phyloP scores from a whole-genome alignment of 75 land plant species.

The Ceratopteris richardii region DNA sequence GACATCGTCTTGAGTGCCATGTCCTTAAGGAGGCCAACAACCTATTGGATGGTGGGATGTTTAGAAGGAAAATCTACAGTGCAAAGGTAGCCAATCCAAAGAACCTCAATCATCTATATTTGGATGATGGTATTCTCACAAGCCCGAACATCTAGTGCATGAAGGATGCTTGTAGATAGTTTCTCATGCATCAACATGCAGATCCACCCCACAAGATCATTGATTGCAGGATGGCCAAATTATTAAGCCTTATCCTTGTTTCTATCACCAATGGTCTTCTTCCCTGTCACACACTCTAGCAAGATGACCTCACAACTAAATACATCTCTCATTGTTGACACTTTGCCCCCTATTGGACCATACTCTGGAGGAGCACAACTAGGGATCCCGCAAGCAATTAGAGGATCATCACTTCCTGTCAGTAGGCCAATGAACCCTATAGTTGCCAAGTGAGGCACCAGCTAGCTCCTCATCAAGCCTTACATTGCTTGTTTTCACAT shows the following conservation, averaged over 20 bases:
- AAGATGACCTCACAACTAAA: constrained; percentile 51
- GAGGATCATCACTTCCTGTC: constrained; percentile 1
- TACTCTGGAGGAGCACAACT: constrained; percentile 23
- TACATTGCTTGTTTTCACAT: constrained; percentile 57
- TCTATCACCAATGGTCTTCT: constrained; percentile 9
- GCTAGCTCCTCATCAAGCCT: constrained; percentile 48
- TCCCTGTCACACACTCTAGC: constrained; percentile 60
- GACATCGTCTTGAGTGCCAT: constrained; percentile 11
- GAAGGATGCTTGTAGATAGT: constrained; percentile 3
- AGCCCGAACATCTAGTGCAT: constrained; percentile 26
- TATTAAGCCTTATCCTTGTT: neutral
- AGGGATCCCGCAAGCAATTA: constrained; percentile 10
- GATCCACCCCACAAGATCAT: constrained; percentile 47
- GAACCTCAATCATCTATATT: constrained; percentile 51
- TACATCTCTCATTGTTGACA: constrained; percentile 36
- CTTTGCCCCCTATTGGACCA: constrained; percentile 4
- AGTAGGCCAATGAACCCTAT: constrained; percentile 37
- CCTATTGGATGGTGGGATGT: constrained; percentile 92
- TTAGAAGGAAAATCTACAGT: constrained; percentile 73
- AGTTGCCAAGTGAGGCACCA: constrained; percentile 62
- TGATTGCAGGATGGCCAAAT: neutral
- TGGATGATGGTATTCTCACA: constrained; percentile 20
- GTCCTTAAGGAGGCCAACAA: constrained; percentile 88
- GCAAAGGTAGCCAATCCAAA: constrained; percentile 78
- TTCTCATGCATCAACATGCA: constrained; percentile 50